Percentiles rank a stretch among this genome's conserved stretches.
phyloP scores from a whole-genome alignment of 1,139 yeast species.

The Geotrichum klebahnii region DNA sequence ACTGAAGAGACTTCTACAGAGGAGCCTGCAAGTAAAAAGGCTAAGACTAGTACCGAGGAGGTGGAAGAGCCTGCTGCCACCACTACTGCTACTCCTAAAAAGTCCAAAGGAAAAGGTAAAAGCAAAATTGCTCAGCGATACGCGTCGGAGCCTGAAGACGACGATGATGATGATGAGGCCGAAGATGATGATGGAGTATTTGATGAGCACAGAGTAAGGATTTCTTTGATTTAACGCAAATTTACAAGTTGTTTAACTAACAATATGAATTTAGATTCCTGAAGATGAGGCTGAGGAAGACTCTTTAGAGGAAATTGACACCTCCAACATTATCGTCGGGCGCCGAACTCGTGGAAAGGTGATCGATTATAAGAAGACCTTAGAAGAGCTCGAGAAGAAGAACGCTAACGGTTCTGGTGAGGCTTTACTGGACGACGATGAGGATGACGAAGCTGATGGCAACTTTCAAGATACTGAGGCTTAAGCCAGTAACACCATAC shows the following conservation, averaged over 20 bases:
- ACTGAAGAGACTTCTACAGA: not conserved
- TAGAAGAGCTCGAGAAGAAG: conserved; percentile 55
- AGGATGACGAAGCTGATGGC: conserved; percentile 39
- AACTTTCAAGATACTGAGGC: conserved; percentile 37
- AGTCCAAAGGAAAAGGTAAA: conserved; percentile 28
- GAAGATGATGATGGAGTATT: conserved; percentile 34
- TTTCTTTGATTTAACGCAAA: conserved; percentile 28
- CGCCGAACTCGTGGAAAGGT: conserved; percentile 89
- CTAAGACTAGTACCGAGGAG: conserved; percentile 8
- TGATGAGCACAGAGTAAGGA: conserved; percentile 30
- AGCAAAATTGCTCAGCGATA: conserved; percentile 30
- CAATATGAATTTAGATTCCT: conserved; percentile 21
- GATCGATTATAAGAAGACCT: conserved; percentile 83
- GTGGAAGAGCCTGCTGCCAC: conserved; percentile 9
- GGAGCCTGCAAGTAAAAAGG: not conserved
- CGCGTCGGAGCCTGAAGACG: conserved; percentile 39
- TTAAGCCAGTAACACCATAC: conserved; percentile 26
- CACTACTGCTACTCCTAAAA: conserved; percentile 11
- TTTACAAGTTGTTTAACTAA: not conserved
- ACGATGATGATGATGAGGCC: conserved; percentile 39
- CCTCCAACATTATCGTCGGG: conserved; percentile 79
- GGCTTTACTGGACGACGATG: conserved; percentile 39
- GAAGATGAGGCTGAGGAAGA: conserved; percentile 61
- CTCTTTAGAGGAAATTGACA: conserved; percentile 77
- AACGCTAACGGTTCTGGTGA: conserved; percentile 39